A percentile compares a stretch with the other conserved stretches of the same genome.
Evolutionary conservation across 768 basidiomycete species (phyloP).

Genomic region (Botryobasidium botryosum): DNA sequence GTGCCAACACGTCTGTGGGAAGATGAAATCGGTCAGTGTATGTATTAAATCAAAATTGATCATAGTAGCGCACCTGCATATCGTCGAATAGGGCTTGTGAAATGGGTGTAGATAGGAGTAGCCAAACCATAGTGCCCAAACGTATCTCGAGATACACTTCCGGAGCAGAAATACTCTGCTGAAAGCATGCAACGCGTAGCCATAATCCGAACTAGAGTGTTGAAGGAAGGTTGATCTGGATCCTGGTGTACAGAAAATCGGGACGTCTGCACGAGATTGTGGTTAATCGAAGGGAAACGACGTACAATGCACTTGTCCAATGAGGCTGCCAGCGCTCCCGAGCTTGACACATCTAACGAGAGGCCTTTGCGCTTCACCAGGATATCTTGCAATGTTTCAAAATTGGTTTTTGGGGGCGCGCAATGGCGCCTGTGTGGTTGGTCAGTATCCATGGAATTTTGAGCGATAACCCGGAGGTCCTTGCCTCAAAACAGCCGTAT

Average conservation of each 20-base stretch:
- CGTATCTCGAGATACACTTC: slow-evolving; percentile 78
- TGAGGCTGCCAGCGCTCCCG: slow-evolving; percentile 74
- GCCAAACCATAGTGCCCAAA: slow-evolving; percentile 98
- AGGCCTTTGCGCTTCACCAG: slow-evolving; percentile 71
- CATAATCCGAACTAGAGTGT: slow-evolving; percentile 97
- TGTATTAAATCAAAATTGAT: not conserved
- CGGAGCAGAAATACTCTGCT: slow-evolving; percentile 95
- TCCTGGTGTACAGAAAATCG: slow-evolving; percentile 33
- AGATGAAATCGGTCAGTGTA: not conserved
- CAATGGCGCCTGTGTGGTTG: slow-evolving; percentile 50
- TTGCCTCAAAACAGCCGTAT: slow-evolving; percentile 82
- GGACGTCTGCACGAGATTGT: not conserved
- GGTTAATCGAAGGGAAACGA: slow-evolving; percentile 3
- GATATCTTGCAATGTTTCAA: slow-evolving; percentile 90
- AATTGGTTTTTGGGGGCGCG: slow-evolving; percentile 83
- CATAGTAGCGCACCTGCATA: slow-evolving; percentile 54
- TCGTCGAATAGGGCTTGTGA: slow-evolving; percentile 91
- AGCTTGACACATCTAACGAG: slow-evolving; percentile 75
- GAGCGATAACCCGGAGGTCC: too few relatives aligned
- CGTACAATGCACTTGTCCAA: slow-evolving; percentile 75
- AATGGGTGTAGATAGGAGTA: slow-evolving; percentile 92
- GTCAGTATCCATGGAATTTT: not conserved
- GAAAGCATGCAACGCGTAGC: slow-evolving; percentile 96
- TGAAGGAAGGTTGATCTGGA: slow-evolving; percentile 72
- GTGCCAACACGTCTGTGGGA: slow-evolving; percentile 66